Evolutionary conservation across 305 asterid species (phyloP).

Genomic region (Coffea humblotiana): DNA sequence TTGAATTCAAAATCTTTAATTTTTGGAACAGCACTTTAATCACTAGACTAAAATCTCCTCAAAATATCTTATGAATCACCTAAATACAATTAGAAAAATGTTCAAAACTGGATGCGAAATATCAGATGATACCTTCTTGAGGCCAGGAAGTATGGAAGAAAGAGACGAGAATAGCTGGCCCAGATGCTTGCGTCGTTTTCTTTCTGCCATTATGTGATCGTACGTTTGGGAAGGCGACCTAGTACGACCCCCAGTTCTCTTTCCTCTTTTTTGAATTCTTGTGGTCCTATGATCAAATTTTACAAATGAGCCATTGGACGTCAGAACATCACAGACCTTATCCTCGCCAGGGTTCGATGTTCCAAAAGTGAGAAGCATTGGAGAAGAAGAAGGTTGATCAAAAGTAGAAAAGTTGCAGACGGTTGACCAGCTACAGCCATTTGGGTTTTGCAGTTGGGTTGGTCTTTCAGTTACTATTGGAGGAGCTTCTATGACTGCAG

Average conservation of each 20-base stretch:
- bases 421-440: not conserved
- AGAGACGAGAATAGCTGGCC: conserved; percentile 54
- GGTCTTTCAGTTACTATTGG: conserved; percentile 1
- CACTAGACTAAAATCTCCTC: too few relatives aligned
- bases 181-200: conserved; percentile 59
- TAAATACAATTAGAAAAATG: too few relatives aligned
- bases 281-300: conserved; percentile 22
- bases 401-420: not conserved
- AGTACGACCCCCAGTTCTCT: conserved; percentile 34
- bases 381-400: conserved; percentile 24
- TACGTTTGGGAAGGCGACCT: conserved; percentile 55
- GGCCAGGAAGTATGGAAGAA: conserved; percentile 59
- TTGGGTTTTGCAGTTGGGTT: conserved; percentile 4
- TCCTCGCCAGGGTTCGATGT: conserved; percentile 20
- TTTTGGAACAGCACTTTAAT: too few relatives aligned
- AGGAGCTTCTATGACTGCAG: conserved; percentile 3
- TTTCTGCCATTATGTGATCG: conserved; percentile 60
- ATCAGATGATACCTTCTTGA: conserved; percentile 31
- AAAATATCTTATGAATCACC: too few relatives aligned
- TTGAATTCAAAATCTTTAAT: too few relatives aligned
- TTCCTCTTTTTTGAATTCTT: conserved; percentile 6
- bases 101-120: too few relatives aligned
- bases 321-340: conserved; percentile 18
- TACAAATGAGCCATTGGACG: conserved; percentile 1
- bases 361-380: conserved; percentile 35